Evolutionary conservation across 164 flowering plant species (phyloP), one percentile per base, ranked within the genome.

Genomic region (Umbellularia californica): DNA sequence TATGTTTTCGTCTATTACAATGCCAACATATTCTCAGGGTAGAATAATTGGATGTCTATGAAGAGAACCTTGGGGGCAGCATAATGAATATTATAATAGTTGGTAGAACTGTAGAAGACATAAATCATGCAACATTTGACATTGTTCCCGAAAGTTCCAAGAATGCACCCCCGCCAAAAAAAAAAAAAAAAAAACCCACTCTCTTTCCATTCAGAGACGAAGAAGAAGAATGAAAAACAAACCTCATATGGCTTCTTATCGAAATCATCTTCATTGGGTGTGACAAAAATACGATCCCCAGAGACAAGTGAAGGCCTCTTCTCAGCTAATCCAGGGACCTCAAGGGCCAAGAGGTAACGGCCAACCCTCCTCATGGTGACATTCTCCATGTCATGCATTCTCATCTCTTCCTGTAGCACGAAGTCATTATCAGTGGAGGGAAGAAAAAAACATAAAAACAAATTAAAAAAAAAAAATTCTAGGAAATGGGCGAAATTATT

Each of bases 301-400:
- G 63, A 69, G 30, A 94, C 92, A 84, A 96, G 88, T 41, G 99
- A 96, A 58, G 99, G 99, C 73, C 99, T 89, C 80, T 80, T 90
- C 81, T 94, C 99, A 64, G 99, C 99, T 68, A 96, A 84, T 47
- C 97, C 98, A 20, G 92, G 98, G 65, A 96, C 97, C 79, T 84
- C 90, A 35, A 96, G 95, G 55, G 92, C 76, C 79, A 96, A 75
- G 60, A 75, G 84, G 5, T 74, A 80, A 50, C 58, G 1, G 19
- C 91, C 88, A 72, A 65, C 87, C 71, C 69, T 85, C 81, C 66
- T 87, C 90, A 96, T 82, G 15, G 76, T 74, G 28, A 88, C 91
- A 72, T 35, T 13, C 76, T 90, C 93, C 99, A 96, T 92, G 81
- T 90, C 87, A 83, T 90, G 84, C 50, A 69, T 60, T 69, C 89